Base-by-base conservation (phyloP, 495 filamentous ascomycete species). In the Neurospora intermedia region DNA sequence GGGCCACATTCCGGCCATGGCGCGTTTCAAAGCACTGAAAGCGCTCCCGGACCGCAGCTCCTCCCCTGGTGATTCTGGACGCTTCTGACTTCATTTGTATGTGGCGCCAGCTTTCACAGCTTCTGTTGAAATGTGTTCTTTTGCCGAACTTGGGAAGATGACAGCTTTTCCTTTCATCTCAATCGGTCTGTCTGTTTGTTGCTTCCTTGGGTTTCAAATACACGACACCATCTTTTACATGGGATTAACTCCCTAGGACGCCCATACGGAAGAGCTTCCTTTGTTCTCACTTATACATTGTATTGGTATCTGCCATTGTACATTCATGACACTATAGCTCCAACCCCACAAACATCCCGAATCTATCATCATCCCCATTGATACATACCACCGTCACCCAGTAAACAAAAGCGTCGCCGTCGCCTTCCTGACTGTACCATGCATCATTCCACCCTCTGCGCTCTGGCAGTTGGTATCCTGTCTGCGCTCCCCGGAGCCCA, bases 401-500 rank as follows among this genome's bases (percentile, higher is more conserved):
- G 31, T 70, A 70, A 10, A 48, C 20, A 66, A 66, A 62, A 35
- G 54, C 15, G 35, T 4, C 27, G 35, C 54, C 15, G 35, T 4
- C 27, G 35, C 54, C 27, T 66, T 35, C 54, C 27, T 66, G 27
- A 18, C 18, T 4, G 23, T 73, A 75, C 69, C 76, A 86, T 86
- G 84, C 83, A 85, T 80, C 81, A 83, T 73, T 80, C 81, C 77
- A 81, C 85, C 35, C 76, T 84, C 74, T 83, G 82, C 72, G 79
- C 83, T 40, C 79, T 84, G 70, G 83, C 83, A 69, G 79, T 84
- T 38, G 84, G 84, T 73, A 78, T 81, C 74, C 82, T 86, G 82
- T 84, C 84, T 78, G 82, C 86, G 43, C 85, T 91, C 69, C 82
- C 91, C 66, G 81, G 89, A 39, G 89, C 85, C 42, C 86, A 89